Conservation (phyloP, 176 grass and related monocot species). For the Themeda triandra region DNA sequence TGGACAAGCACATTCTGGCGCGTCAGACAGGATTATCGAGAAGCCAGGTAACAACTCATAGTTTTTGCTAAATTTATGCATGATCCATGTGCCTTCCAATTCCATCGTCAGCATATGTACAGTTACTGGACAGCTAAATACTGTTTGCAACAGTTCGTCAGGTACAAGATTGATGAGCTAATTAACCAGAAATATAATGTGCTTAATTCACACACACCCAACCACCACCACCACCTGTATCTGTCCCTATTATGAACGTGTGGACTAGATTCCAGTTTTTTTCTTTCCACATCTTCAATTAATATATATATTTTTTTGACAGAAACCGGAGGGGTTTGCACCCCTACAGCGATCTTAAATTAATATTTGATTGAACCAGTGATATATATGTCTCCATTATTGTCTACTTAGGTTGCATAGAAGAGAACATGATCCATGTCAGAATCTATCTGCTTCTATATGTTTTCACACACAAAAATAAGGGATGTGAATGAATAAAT, state of each 20-base stretch:
- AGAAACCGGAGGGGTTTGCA: too few relatives aligned
- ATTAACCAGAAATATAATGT: neutral
- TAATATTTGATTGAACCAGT: neutral
- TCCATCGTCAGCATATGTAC: neutral
- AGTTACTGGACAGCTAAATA: too few relatives aligned
- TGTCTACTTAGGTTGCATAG: neutral
- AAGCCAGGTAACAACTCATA: constrained; percentile 51
- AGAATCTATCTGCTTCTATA: neutral
- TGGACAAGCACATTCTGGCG: constrained; percentile 82
- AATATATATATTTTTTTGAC: too few relatives aligned
- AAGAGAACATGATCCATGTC: neutral
- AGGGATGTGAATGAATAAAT: neutral
- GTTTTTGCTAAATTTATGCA: neutral
- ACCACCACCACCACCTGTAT: neutral
- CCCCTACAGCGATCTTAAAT: too few relatives aligned
- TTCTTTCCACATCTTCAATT: neutral
- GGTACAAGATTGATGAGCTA: neutral
- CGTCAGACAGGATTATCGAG: constrained; percentile 71
- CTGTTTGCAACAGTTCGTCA: neutral
- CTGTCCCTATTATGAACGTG: neutral
- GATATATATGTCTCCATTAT: neutral
- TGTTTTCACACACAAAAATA: neutral
- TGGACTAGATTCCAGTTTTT: neutral
- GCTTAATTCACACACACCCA: neutral
- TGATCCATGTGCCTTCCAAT: neutral